These are phyloP conservation scores for Kitagawia praeruptora DNA, from an alignment of 129 eudicot species.

Conservation along the genomic window DNA sequence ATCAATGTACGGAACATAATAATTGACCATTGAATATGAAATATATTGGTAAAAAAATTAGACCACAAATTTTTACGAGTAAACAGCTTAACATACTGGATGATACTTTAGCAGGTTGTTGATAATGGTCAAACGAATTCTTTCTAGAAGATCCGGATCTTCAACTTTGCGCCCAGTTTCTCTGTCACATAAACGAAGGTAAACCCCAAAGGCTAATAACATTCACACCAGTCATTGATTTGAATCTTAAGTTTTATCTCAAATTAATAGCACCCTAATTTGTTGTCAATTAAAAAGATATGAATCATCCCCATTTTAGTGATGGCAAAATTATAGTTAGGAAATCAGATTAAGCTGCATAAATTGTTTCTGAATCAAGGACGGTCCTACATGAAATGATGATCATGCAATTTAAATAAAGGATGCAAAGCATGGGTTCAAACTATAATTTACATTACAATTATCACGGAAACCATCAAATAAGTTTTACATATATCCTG, in stretches of 20 bases:
- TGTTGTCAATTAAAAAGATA: not conserved
- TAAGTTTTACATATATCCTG: not conserved
- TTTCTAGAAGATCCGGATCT: conserved; percentile 96
- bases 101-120: conserved; percentile 85
- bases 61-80: not conserved
- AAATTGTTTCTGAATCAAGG: not conserved
- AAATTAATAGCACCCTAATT: not conserved
- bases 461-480: not conserved
- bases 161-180: conserved; percentile 84
- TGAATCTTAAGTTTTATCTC: not conserved
- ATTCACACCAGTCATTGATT: not conserved
- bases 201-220: conserved; percentile 1
- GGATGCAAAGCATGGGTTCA: not conserved
- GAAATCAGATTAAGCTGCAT: not conserved
- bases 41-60: conserved; percentile 3
- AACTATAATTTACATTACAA: not conserved
- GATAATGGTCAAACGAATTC: conserved; percentile 87
- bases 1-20: conserved; percentile 2
- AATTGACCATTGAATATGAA: not conserved
- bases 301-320: not conserved
- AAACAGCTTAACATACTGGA: conserved; percentile 60
- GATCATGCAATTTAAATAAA: not conserved
- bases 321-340: not conserved
- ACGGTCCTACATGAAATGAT: not conserved
- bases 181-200: conserved; percentile 29